Conservation (phyloP, 2,329 filamentous ascomycete genomes). For the Colletotrichum godetiae region DNA sequence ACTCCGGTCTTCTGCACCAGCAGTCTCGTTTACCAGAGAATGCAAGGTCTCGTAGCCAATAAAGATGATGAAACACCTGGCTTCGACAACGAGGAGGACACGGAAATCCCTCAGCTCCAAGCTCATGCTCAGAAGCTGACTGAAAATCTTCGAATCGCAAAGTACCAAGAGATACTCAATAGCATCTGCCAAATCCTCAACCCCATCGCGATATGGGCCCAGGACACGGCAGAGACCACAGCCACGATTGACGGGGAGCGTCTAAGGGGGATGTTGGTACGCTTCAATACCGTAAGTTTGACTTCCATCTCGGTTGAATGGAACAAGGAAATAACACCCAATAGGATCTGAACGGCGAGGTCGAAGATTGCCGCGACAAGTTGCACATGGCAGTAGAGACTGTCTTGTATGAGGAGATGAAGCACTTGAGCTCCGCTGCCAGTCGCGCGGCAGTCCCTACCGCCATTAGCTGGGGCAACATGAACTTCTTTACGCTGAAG, state of each 20-base stretch:
- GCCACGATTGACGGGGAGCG: not conserved
- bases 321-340: not conserved
- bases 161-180: conserved; percentile 3
- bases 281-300: not conserved
- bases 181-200: conserved; percentile 1
- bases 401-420: not conserved
- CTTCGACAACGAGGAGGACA: conserved; percentile 64
- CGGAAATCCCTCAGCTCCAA: conserved; percentile 69
- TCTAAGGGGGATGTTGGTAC: not conserved
- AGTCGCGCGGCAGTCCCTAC: not conserved
- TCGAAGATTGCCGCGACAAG: not conserved
- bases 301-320: fast-evolving
- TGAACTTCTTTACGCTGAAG: not conserved
- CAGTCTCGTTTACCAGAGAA: conserved; percentile 70
- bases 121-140: conserved; percentile 51
- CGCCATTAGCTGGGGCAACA: not conserved
- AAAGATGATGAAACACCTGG: conserved; percentile 54
- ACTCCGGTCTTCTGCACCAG: conserved; percentile 76
- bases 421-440: not conserved
- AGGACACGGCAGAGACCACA: not conserved
- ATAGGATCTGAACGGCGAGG: not conserved
- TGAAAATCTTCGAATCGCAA: conserved; percentile 11
- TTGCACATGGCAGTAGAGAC: not conserved
- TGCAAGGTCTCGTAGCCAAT: conserved; percentile 55
- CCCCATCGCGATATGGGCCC: conserved; percentile 18